Evolutionary conservation across 495 filamentous ascomycete genomes (phyloP).

Genomic region (Daldinia decipiens): DNA sequence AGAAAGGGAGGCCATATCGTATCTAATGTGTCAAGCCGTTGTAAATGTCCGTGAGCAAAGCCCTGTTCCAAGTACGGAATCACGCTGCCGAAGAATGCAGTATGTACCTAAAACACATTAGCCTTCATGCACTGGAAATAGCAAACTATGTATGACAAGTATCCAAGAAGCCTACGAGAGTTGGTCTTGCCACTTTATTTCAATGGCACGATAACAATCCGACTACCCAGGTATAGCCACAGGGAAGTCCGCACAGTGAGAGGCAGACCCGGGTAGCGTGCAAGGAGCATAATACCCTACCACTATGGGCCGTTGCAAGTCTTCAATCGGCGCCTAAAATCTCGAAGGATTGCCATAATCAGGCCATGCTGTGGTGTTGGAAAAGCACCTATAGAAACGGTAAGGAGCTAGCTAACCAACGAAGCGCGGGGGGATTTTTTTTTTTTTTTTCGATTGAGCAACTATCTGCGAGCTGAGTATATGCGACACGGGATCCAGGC

Average conservation of each 20-base stretch:
- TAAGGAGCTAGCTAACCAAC: conserved; percentile 16
- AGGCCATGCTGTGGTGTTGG: conserved; percentile 23
- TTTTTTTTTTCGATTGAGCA: conserved; percentile 5
- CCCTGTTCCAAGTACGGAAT: conserved; percentile 27
- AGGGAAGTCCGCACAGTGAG: conserved; percentile 1
- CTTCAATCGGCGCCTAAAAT: conserved; percentile 26
- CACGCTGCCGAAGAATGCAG: conserved; percentile 22
- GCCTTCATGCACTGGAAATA: conserved; percentile 32
- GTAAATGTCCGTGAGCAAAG: conserved; percentile 24
- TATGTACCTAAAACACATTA: conserved; percentile 7
- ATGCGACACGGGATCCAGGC: conserved; percentile 2
- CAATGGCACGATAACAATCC: conserved; percentile 14
- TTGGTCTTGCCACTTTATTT: conserved; percentile 20
- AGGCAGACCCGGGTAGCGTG: background rate
- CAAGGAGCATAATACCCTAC: conserved; percentile 9
- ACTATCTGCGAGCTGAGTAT: conserved; percentile 29
- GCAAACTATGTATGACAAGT: conserved; percentile 8
- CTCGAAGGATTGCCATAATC: conserved; percentile 29
- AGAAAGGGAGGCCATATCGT: conserved; percentile 22
- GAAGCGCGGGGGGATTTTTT: conserved; percentile 3
- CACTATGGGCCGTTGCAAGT: background rate
- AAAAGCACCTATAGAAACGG: conserved; percentile 7
- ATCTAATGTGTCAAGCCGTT: conserved; percentile 21
- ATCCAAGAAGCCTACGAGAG: conserved; percentile 5
- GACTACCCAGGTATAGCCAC: conserved; percentile 3